Base-by-base conservation (phyloP, 1,284 basidiomycete species). In the Trichosporon ovoides region DNA sequence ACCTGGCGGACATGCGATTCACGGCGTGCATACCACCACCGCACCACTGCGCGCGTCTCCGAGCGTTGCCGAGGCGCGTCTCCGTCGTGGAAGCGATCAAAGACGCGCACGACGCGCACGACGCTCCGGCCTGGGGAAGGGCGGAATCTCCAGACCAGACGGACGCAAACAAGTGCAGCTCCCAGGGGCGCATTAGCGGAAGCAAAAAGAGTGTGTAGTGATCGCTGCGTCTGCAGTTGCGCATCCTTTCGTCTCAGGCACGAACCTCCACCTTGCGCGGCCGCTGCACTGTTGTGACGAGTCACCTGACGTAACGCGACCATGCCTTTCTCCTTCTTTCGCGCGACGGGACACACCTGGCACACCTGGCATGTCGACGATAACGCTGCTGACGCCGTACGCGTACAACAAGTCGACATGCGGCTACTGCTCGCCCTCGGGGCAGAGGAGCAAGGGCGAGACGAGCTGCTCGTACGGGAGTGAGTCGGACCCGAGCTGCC, bases 391-490 rank as follows among this genome's bases (percentile, higher is more conserved):
- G 51, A 68, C 61, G 13, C 72, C 72, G 0, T 64, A 68, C 37
- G 74, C 68, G 20, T 76, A 76, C 56, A 59, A 62, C 9, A 52
- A 61, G 6, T 77, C 76, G 1, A 71, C 76, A 4, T 81, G 80
- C 63, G 80, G 80, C 20, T 81, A 81, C 68, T 81, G 80, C 61
- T 71, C 73, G 0, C 66, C 76, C 1, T 65, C 68, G 3, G 77
- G 75, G 3, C 55, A 65, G 49, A 68, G 77, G 52, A 72, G 68
- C 48, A 28, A 34, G 3, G 36, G 33, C 38, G 66, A 72, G 19
- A 62, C 66, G 1, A 77, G 74, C 38, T 66, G 62, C 52, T 77
- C 73, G n/a, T 81, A 78, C 59, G 80, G 78, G 38, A 64, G 75
- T 76, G 60, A 68, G 76, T 72, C 11, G 0, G 10, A 28, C 12